Evolutionary conservation across 78 protist genomes (phyloP).

Genomic region (Dictyostelium firmibasis): DNA sequence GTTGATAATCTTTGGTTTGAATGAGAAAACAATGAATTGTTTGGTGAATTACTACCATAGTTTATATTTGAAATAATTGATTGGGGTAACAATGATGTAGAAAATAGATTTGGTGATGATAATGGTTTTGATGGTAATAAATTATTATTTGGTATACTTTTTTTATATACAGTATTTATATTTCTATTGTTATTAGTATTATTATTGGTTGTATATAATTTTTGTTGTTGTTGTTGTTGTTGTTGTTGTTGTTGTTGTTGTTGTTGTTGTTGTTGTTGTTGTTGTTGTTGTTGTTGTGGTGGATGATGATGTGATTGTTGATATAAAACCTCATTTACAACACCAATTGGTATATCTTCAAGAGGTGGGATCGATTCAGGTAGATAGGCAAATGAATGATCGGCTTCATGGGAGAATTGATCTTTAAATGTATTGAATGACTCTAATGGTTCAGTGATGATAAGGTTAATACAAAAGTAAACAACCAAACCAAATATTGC

Average conservation of each 20-base stretch:
- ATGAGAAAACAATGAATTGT: not conserved
- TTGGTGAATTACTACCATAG: not conserved
- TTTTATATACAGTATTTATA: not conserved
- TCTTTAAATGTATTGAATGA: conserved; percentile 58
- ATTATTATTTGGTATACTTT: not conserved
- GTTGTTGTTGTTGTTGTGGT: not conserved
- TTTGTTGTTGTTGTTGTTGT: too few species aligned
- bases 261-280: too few species aligned
- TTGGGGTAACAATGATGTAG: not conserved
- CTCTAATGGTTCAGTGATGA: conserved; percentile 67
- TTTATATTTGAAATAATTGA: not conserved
- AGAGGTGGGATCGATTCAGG: conserved; percentile 70
- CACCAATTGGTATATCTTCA: conserved; percentile 43
- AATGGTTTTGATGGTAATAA: not conserved
- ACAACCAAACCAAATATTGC: conserved; percentile 31
- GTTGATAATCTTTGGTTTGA: not conserved
- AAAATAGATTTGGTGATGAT: not conserved
- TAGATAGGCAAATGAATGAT: not conserved
- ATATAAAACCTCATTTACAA: conserved; percentile 37
- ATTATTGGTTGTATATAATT: too few species aligned
- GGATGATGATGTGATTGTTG: too few species aligned
- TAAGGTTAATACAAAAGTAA: conserved; percentile 57
- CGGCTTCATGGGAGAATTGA: conserved; percentile 52
- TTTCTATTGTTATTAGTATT: not conserved
- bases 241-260: too few species aligned